Conservation (phyloP, 1,284 basidiomycete species). For the Boletellus deceptivus region DNA sequence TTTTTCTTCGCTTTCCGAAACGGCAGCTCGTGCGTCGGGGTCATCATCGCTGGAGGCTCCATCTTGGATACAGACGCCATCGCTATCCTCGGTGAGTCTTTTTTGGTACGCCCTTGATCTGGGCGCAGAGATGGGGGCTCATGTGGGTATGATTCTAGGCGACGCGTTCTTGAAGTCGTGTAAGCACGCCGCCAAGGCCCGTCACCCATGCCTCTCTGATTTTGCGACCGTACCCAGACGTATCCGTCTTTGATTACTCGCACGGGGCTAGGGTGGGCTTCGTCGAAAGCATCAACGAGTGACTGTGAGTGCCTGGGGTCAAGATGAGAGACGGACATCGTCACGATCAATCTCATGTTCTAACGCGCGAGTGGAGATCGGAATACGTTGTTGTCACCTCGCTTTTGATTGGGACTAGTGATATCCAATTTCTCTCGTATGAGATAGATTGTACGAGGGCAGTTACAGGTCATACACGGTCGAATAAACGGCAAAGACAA, state of each 20-base stretch:
- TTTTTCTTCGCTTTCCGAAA: neutral
- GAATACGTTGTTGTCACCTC: too few relatives aligned
- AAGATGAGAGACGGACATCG: too few relatives aligned
- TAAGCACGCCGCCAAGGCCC: slow-evolving; percentile 31
- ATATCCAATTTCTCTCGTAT: neutral
- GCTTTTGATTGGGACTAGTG: too few relatives aligned
- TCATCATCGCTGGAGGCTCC: slow-evolving; percentile 56
- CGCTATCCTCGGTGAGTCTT: slow-evolving; percentile 11
- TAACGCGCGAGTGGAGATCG: too few relatives aligned
- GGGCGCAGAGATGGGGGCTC: neutral
- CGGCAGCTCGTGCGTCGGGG: slow-evolving; percentile 45
- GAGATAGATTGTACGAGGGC: neutral
- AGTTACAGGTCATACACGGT: neutral
- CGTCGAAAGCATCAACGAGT: slow-evolving; percentile 50
- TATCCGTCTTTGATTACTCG: slow-evolving; percentile 59
- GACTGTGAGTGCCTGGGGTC: neutral
- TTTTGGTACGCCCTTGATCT: neutral
- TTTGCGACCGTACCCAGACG: slow-evolving; percentile 40
- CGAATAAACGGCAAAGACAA: too few relatives aligned
- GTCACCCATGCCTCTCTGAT: neutral
- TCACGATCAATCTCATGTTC: neutral
- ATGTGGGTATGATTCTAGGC: slow-evolving; percentile 31
- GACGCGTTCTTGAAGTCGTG: slow-evolving; percentile 74
- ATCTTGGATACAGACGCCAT: neutral
- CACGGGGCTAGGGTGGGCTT: slow-evolving; percentile 57